Evolutionary conservation across 2,329 filamentous ascomycete genomes (phyloP).

Genomic region (Arthrobotrys pseudoclavata): DNA sequence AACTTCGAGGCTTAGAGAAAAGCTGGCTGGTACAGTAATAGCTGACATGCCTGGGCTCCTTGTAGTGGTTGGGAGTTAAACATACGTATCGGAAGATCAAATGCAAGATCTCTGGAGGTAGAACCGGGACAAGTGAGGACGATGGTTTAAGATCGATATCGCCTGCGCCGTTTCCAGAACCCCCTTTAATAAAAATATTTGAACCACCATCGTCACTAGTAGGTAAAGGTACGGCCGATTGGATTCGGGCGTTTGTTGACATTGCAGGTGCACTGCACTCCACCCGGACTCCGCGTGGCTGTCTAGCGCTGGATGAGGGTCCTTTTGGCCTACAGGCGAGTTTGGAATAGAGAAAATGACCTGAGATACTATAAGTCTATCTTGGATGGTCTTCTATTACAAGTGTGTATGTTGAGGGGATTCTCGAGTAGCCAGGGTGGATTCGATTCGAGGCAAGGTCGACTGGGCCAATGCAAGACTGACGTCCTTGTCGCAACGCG

Average conservation of each 20-base stretch:
- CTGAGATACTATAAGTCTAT: neutral
- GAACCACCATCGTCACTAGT: too few relatives aligned
- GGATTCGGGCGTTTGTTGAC: constrained; percentile 1
- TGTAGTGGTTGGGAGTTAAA: neutral
- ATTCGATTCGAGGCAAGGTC: neutral
- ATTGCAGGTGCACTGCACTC: neutral
- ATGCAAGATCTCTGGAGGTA: constrained; percentile 42
- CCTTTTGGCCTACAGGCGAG: neutral
- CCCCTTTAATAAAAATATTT: too few relatives aligned
- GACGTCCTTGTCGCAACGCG: neutral
- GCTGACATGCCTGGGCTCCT: neutral
- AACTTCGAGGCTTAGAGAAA: neutral
- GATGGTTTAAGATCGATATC: neutral
- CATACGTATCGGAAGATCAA: constrained; percentile 49
- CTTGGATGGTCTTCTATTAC: neutral
- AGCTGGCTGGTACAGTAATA: neutral
- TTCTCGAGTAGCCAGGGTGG: neutral
- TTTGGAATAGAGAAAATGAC: neutral
- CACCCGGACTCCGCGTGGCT: neutral
- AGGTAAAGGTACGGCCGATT: neutral
- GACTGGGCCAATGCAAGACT: neutral
- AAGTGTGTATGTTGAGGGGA: neutral
- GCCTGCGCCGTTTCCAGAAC: too few relatives aligned
- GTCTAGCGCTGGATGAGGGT: neutral
- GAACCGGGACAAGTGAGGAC: neutral